Conservation (phyloP, 2,329 filamentous ascomycete species). For the Colletotrichum eremochloae region DNA sequence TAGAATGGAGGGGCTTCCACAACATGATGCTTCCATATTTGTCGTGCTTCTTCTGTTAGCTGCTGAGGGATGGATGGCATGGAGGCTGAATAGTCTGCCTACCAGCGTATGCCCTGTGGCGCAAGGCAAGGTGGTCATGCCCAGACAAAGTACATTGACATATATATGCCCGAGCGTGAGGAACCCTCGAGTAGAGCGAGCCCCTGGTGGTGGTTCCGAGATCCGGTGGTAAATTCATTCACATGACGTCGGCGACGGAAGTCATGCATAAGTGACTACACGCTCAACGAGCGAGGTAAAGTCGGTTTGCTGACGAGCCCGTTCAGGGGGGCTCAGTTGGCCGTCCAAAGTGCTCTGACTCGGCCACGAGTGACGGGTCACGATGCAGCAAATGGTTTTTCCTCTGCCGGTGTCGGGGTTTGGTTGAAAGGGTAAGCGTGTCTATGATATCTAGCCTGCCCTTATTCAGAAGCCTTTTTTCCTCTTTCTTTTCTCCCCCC, state of each 20-base stretch:
- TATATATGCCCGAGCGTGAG: background rate
- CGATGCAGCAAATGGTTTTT: background rate
- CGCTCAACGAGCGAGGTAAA: background rate
- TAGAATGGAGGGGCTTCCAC: slow-evolving; percentile 9
- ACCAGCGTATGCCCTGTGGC: background rate
- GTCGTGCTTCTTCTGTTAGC: too few species aligned
- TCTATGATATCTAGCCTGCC: too few species aligned
- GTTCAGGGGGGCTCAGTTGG: background rate
- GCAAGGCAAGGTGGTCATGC: background rate
- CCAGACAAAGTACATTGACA: background rate
- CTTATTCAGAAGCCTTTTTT: too few species aligned
- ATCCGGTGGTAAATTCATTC: background rate
- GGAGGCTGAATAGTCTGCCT: background rate
- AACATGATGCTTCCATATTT: background rate
- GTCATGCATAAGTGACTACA: background rate
- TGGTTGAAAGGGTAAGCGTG: too few species aligned
- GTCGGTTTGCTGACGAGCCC: background rate
- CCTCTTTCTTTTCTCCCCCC: too few species aligned
- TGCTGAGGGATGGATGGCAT: background rate
- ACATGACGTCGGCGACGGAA: background rate
- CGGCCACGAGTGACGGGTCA: background rate
- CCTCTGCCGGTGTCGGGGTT: too few species aligned
- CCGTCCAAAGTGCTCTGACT: background rate
- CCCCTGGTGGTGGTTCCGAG: background rate
- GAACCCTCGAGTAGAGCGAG: background rate